These are phyloP conservation scores for Fraxinus xanthoxyloides DNA, from an alignment of 305 asterid genomes.

Conservation along the genomic window DNA sequence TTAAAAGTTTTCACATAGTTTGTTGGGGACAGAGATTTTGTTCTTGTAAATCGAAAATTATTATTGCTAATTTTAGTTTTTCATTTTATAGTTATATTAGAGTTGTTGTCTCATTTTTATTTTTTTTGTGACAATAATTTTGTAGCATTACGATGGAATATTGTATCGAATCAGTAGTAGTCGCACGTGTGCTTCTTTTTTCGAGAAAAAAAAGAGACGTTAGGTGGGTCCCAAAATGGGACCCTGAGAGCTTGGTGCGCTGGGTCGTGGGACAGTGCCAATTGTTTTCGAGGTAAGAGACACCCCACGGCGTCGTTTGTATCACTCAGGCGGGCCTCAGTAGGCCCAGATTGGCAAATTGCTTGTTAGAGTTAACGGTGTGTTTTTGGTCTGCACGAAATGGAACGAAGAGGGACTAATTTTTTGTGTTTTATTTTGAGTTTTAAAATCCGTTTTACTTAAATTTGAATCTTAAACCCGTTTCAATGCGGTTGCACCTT, in stretches of 20 bases:
- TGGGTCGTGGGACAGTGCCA: conserved; percentile 11
- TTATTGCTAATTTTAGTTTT: conserved; percentile 8
- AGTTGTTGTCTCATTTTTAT: background rate
- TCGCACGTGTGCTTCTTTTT: conserved; percentile 49
- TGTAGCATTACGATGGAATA: conserved; percentile 7
- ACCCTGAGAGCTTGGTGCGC: background rate
- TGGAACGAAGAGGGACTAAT: background rate
- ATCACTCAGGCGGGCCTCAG: background rate
- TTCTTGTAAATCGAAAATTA: background rate
- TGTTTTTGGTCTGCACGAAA: background rate
- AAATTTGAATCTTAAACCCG: background rate
- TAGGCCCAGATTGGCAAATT: background rate
- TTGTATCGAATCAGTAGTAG: conserved; percentile 22
- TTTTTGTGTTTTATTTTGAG: background rate
- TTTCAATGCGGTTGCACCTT: too few species aligned
- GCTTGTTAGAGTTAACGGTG: background rate
- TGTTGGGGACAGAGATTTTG: background rate
- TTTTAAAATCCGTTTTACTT: background rate
- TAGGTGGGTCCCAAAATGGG: conserved; percentile 31
- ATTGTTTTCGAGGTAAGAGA: conserved; percentile 42
- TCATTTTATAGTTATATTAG: background rate
- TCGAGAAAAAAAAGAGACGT: conserved; percentile 31
- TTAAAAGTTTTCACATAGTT: background rate
- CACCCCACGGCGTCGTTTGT: background rate
- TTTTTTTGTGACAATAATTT: background rate